phyloP scores from a whole-genome alignment of 1,284 basidiomycete species.

The Exobasidium rhododendri region DNA sequence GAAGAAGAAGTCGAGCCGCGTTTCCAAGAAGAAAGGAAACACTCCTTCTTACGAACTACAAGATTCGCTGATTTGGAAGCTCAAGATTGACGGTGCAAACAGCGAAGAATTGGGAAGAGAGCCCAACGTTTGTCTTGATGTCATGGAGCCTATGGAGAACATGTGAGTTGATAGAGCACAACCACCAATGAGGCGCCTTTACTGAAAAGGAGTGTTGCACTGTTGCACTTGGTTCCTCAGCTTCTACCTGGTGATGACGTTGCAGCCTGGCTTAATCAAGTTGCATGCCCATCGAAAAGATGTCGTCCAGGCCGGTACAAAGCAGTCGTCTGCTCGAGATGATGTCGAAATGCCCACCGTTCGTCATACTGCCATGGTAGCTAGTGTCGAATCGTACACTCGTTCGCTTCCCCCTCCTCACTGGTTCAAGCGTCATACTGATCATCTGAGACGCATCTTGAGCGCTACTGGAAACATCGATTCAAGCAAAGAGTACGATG shows the following conservation, averaged over 20 bases:
- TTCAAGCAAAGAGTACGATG: slow-evolving; percentile 33
- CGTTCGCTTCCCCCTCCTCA: slow-evolving; percentile 43
- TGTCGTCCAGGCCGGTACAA: slow-evolving; percentile 45
- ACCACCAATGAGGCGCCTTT: background rate
- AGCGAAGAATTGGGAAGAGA: slow-evolving; percentile 36
- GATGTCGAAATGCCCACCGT: slow-evolving; percentile 40
- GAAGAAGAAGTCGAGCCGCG: slow-evolving; percentile 35
- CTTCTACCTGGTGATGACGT: slow-evolving; percentile 46
- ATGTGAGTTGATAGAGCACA: slow-evolving; percentile 16
- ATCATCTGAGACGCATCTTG: slow-evolving; percentile 42
- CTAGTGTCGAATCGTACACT: slow-evolving; percentile 40
- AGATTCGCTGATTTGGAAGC: slow-evolving; percentile 45
- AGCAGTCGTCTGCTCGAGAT: slow-evolving; percentile 40
- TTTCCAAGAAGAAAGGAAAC: slow-evolving; percentile 40
- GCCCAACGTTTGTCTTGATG: slow-evolving; percentile 45
- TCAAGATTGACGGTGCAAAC: slow-evolving; percentile 42
- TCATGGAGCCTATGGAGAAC: slow-evolving; percentile 45
- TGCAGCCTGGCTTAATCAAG: slow-evolving; percentile 41
- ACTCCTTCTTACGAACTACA: slow-evolving; percentile 41
- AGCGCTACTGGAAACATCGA: slow-evolving; percentile 13
- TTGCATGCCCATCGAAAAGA: slow-evolving; percentile 45
- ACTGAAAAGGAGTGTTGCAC: too few species aligned
- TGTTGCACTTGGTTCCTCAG: slow-evolving; percentile 2
- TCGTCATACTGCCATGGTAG: slow-evolving; percentile 45
- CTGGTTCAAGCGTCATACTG: slow-evolving; percentile 49